Evolutionary conservation across 305 asterid genomes (phyloP), one percentile per base, ranked within the genome.

Genomic region (Fraxinus xanthoxyloides): DNA sequence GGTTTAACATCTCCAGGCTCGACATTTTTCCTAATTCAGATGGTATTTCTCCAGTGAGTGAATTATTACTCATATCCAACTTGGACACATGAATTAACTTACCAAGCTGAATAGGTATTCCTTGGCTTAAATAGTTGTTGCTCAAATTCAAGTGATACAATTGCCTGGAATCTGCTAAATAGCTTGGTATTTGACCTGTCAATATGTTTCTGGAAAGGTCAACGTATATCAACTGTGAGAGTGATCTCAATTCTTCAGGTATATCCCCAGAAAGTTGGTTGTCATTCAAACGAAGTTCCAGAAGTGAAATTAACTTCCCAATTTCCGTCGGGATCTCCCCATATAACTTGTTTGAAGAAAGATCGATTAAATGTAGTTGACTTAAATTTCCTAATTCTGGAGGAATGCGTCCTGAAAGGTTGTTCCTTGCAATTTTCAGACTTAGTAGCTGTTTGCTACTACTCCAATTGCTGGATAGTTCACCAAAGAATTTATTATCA

Each of bases 41-140:
- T n/a, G n/a, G n/a, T n/a, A n/a, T n/a, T n/a, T n/a, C n/a, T n/a
- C n/a, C n/a, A n/a, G n/a, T n/a, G n/a, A n/a, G n/a, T n/a, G 0
- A 43, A 43, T 43, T 87, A 36, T 81, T 77, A 36, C 85, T 83
- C 76, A 87, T 12, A 61, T 86, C 85, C 72, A 63, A 63, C 72
- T 63, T 12, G 26, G 32, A n/a, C n/a, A n/a, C 72, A 5, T 23
- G 72, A 23, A 61, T 61, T 23, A 61, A 23, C 0, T 59, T 0
- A 4, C 81, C 85, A 21, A 84, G 72, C 43, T 56, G 36, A 34
- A 2, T 17, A 2, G 86, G 88, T 46, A 85, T 80, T 28, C 46
- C 31, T 19, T 80, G 73, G 28, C 76, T 72, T 1, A 85, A 80
- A 0, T 13, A 7, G 30, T 80, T 85, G 3, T 7, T 36, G 43